Base-by-base conservation (phyloP, 2,329 filamentous ascomycete species). In the Epichloe brachyelytri region DNA sequence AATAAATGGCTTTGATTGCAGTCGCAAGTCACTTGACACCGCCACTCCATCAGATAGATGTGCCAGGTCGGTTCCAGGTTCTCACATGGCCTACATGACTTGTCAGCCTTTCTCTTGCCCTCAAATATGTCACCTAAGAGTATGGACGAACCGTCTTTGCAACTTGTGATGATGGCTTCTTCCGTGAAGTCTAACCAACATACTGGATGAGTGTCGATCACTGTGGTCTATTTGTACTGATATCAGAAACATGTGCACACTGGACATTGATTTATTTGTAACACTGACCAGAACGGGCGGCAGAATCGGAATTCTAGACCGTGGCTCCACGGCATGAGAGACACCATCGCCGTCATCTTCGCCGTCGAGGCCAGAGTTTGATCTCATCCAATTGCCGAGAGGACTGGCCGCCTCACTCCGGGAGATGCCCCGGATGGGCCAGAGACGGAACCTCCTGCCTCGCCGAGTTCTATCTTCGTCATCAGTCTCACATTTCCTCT, bases 181-280 rank as follows among this genome's bases (percentile, higher is more conserved):
- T 96, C 85, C 50, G 91, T 90, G 61, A 98, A 98, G n/a, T 83
- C 86, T 39, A 98, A 69, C 85, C 90, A 95, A 65, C 82, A 87
- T 44, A 95, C 74, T 49, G 90, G 89, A 67, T 97, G 88, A 54
- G 83, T 80, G 65, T 95, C 89, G 37, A 95, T 81, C 12, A 78
- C 73, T 67, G 95, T 96, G 46, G 85, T 88, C 73, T 90, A 12
- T 53, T 38, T 22, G 30, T 7, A 36, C 3, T 36, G 43, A 41
- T 30, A 3, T 15, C 7, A 39, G 5, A 40, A 8, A 39, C 22
- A 34, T 4, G 33, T 22, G 5, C 22, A 22, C 37, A 48, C 37
- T 41, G 5, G 30, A 19, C 11, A 41, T 4, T 20, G 15, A 20
- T 15, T 20, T 12, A 39, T 56, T 44, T 57, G 54, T 36, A 41